Base-by-base conservation (phyloP, 2,329 filamentous ascomycete species). In the Sporothrix protearum region DNA sequence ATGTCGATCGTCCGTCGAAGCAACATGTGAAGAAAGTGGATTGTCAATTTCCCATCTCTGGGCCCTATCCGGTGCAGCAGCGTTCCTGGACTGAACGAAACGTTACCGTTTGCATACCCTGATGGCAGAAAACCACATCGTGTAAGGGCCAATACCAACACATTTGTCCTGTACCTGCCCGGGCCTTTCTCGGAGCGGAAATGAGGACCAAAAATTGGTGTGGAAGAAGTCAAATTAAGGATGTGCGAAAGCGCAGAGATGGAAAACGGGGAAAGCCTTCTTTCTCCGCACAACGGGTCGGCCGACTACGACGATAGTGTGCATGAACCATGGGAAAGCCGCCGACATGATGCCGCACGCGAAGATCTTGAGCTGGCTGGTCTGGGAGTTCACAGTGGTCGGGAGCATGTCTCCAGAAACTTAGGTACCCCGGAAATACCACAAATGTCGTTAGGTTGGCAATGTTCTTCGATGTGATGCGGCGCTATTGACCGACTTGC, bases 101-200 rank as follows among this genome's bases (percentile, higher is more conserved):
- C 59, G 59, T 28, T 45, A 22, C 59, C 59, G 36, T 45, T 30
- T 30, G 19, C 42, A 14, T 47, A 12, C 42, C 42, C 3, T 47
- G 33, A 63, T 63, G 57, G 57, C 57, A 63, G 57, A 33, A 10
- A 47, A 47, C 14, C 12, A 16, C 4, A 47, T 19, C 14, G 42
- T 47, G 42, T 3, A 47, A n/a, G n/a, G 16, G n/a, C 36, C 16
- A 16, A 22, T 5, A 33, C 36, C 16, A 16, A 22, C 14, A 33
- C 25, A 4, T 19, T 61, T 61, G 55, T 33, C 55, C 55, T 39
- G 39, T 51, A 39, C 25, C 19, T 70, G 22, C 25, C 66, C 66
- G 49, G 66, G 30, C 49, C 66, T 57, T 55, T 68, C 33, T 68
- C 49, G 66, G 66, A 57, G 66, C 28, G 28, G 30, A 30, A 68